These are phyloP conservation scores for Aspergillus panamensis DNA, from an alignment of 495 filamentous ascomycete species.

Conservation along the genomic window DNA sequence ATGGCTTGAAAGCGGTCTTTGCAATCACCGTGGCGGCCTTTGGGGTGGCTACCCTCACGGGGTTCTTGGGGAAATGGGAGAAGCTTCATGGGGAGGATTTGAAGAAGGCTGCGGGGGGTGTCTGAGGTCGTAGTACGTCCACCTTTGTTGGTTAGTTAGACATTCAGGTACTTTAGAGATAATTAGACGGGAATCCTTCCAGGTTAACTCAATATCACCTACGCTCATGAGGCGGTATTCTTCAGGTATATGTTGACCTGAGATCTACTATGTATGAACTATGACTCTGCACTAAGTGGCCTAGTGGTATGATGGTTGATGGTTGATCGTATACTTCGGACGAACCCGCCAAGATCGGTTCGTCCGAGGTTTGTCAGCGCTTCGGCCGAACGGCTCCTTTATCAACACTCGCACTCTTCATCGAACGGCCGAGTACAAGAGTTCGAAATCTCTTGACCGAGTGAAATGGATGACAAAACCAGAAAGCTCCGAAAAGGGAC, in stretches of 20 bases:
- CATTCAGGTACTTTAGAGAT: too few species aligned
- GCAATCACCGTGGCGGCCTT: background rate
- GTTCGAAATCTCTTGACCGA: background rate
- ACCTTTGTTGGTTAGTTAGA: too few species aligned
- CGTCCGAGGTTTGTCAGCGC: background rate
- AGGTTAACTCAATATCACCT: too few species aligned
- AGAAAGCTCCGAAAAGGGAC: conserved; percentile 2
- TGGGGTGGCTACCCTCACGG: background rate
- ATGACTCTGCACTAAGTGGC: background rate
- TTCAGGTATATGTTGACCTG: too few species aligned
- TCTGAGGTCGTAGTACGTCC: too few species aligned
- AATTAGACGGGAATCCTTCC: too few species aligned
- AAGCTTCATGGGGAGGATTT: background rate
- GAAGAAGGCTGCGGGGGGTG: background rate
- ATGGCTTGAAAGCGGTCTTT: conserved; percentile 42
- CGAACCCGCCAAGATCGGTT: background rate
- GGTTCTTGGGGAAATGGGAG: background rate
- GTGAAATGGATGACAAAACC: background rate
- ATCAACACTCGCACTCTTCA: background rate
- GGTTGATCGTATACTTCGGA: too few species aligned
- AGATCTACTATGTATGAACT: too few species aligned
- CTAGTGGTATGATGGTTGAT: too few species aligned
- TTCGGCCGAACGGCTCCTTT: background rate
- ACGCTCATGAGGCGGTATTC: too few species aligned
- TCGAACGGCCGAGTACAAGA: background rate